phyloP scores from a whole-genome alignment of 177 flowering plant species.

The Vitis hybrid region DNA sequence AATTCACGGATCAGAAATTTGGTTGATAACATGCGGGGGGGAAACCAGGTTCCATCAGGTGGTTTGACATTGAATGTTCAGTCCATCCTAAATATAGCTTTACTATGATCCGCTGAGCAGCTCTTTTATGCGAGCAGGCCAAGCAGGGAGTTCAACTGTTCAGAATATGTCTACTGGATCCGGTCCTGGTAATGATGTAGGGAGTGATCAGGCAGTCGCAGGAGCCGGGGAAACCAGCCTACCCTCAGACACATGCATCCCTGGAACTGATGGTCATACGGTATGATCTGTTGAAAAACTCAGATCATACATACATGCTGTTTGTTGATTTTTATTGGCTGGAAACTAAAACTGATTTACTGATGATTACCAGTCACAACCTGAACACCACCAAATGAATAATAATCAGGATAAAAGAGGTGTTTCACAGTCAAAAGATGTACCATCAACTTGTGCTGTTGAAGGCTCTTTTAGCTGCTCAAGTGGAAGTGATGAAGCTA shows the following conservation, averaged over 20 bases:
- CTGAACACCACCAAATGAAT: slow-evolving; percentile 11
- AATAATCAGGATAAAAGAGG: slow-evolving; percentile 17
- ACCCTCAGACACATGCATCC: background rate
- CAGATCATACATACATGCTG: background rate
- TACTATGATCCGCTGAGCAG: background rate
- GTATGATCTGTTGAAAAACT: slow-evolving; percentile 14
- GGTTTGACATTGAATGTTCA: slow-evolving; percentile 1
- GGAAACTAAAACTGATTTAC: background rate
- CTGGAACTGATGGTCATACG: slow-evolving; percentile 24
- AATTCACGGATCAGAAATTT: slow-evolving; percentile 42
- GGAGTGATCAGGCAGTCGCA: slow-evolving; percentile 15
- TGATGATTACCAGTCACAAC: slow-evolving; percentile 22
- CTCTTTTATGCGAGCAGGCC: slow-evolving; percentile 23
- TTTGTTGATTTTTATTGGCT: background rate
- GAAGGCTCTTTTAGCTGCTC: slow-evolving; percentile 21
- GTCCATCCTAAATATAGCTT: background rate
- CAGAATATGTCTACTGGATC: slow-evolving; percentile 27
- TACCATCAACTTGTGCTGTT: slow-evolving; percentile 14
- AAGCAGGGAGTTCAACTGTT: slow-evolving; percentile 24
- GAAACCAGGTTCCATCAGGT: slow-evolving; percentile 48
- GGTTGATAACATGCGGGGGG: slow-evolving; percentile 35
- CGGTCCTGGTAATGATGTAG: slow-evolving; percentile 15
- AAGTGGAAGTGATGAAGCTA: slow-evolving; percentile 25
- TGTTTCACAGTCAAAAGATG: slow-evolving; percentile 19
- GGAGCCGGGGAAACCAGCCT: slow-evolving; percentile 16